Percentiles rank a stretch among this genome's conserved stretches.
phyloP scores from a whole-genome alignment of 1,284 basidiomycete species.

The Schizophyllum amplum region DNA sequence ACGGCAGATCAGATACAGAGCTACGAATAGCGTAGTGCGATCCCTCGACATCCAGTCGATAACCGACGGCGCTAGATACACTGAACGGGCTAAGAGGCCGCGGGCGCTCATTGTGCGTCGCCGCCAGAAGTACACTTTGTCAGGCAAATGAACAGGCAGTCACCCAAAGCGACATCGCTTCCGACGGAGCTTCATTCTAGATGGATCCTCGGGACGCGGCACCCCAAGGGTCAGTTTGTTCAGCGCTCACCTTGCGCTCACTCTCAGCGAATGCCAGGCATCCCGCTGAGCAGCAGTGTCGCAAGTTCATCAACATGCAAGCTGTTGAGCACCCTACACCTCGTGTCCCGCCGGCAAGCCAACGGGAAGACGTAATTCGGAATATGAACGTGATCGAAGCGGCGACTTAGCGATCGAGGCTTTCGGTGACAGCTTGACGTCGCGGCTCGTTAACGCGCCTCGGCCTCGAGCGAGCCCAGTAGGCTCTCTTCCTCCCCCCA shows the following conservation, averaged over 20 bases:
- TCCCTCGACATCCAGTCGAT: not conserved
- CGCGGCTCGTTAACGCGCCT: not conserved
- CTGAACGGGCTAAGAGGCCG: not conserved
- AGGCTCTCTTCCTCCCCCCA: not conserved
- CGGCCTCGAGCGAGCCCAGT: not conserved
- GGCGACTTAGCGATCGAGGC: not conserved
- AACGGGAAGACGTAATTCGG: not conserved
- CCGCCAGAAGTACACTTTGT: not conserved
- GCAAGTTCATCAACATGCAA: not conserved
- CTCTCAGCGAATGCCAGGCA: not conserved
- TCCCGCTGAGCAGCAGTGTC: not conserved
- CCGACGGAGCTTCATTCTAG: not conserved
- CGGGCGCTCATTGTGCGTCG: not conserved
- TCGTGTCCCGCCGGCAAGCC: not conserved
- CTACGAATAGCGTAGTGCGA: not conserved
- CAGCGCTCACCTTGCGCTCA: not conserved
- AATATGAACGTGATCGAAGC: not conserved
- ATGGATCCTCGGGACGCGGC: not conserved
- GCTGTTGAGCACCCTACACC: too few species aligned
- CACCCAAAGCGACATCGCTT: not conserved
- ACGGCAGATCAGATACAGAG: too few species aligned
- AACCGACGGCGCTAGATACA: not conserved
- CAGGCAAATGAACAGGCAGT: not conserved
- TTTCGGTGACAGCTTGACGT: not conserved
- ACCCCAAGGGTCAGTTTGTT: not conserved